A percentile compares a stretch with the other conserved stretches of the same genome.
Conservation (phyloP, 306 rosid genomes). For the Fagus sylvatica region DNA sequence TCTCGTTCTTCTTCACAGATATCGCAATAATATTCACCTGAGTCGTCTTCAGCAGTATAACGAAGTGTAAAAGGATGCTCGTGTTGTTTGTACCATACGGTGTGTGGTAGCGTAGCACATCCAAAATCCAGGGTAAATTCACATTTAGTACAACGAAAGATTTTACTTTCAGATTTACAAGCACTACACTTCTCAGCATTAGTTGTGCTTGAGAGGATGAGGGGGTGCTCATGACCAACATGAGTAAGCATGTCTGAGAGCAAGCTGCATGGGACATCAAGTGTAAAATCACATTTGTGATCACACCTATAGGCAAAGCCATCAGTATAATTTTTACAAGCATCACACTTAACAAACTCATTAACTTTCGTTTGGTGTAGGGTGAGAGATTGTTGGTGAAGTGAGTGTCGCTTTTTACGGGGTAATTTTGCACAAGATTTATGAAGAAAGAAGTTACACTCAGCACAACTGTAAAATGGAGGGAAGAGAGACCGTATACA, state of each 20-base stretch:
- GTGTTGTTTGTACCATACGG: not conserved
- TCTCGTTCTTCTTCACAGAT: not conserved
- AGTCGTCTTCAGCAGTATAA: not conserved
- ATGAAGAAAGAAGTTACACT: not conserved
- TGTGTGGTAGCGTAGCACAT: not conserved
- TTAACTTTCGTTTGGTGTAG: too few species aligned
- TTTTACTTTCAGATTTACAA: not conserved
- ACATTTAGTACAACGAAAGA: not conserved
- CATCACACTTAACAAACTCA: too few species aligned
- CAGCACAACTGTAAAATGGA: not conserved
- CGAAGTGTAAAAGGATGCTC: not conserved
- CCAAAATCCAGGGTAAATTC: not conserved
- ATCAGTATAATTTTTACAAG: accelerated
- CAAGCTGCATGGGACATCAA: not conserved
- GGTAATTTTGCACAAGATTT: not conserved
- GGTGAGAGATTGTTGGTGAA: not conserved
- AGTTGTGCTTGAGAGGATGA: not conserved
- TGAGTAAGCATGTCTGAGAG: not conserved
- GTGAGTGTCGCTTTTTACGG: not conserved
- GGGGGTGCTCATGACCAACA: not conserved
- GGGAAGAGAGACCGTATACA: not conserved
- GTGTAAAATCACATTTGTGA: accelerated
- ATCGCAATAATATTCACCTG: not conserved
- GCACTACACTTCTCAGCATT: not conserved
- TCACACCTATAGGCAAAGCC: not conserved